Conservation (phyloP, 2,329 filamentous ascomycete species). For the Phyllosticta citriasiana region DNA sequence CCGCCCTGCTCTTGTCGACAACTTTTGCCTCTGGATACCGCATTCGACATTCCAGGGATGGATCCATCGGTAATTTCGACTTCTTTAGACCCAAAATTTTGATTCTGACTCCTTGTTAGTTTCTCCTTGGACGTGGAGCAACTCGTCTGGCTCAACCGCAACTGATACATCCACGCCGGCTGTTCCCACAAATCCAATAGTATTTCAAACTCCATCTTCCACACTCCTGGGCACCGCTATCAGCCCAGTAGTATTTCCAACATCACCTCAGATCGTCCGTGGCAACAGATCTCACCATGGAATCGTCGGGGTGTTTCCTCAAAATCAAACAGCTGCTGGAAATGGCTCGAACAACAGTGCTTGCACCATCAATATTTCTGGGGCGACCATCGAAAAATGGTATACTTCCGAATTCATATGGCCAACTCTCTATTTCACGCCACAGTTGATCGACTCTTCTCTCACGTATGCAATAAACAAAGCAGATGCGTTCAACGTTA, state of each 20-base stretch:
- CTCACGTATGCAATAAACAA: constrained; percentile 15
- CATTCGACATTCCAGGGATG: not conserved
- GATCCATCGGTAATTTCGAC: not conserved
- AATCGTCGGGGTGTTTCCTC: not conserved
- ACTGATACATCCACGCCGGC: not conserved
- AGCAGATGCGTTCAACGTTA: constrained; percentile 19
- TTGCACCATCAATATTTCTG: constrained; percentile 26
- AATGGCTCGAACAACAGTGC: constrained; percentile 10
- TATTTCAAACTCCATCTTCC: not conserved
- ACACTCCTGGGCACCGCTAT: not conserved
- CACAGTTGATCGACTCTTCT: constrained; percentile 11
- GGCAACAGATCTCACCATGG: not conserved
- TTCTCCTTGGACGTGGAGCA: not conserved
- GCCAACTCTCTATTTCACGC: constrained; percentile 12
- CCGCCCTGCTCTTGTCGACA: not conserved
- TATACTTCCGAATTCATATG: constrained; percentile 13
- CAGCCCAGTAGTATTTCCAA: not conserved
- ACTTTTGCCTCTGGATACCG: not conserved
- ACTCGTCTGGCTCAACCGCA: not conserved
- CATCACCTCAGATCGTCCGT: not conserved
- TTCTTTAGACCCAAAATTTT: not conserved
- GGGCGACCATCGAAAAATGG: constrained; percentile 25
- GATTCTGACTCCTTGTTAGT: not conserved
- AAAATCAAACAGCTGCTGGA: not conserved
- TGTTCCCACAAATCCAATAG: not conserved